Evolutionary conservation across 352 stramenopile genomes (phyloP), one percentile per base, ranked within the genome.

Genomic region (Globisporangium mamillatum): DNA sequence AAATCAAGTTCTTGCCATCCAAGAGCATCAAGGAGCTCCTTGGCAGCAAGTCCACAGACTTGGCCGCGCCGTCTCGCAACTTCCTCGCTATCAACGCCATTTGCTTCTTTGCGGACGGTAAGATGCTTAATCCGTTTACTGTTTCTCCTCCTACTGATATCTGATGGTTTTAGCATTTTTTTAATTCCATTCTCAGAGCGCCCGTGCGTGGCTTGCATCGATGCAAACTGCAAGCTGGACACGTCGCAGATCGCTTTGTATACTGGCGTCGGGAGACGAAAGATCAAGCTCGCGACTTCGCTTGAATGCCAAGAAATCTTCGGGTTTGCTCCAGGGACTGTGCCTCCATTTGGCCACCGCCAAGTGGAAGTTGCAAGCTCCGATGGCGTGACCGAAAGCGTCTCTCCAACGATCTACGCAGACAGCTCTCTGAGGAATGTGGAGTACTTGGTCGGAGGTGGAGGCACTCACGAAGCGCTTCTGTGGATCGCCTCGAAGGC

Each of bases 101-200:
- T 56, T 93, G 86, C 66, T 91, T 93, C 56, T 90, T 93, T 62
- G 80, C 79, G 7, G 73, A 90, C 59, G 83, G 85, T 91, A 67
- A 34, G 73, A 38, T 12, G 29, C 29, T 32, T 8, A 4, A 32
- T 32, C 29, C 29, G 29, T 32, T 32, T 32, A 32, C 29, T 32
- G 29, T 32, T 32, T 32, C 29, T 32, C 29, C 29, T 32, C 3
- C 29, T 32, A 60, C 36, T 41, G 16, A 12, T 63, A 9, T 16
- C 27, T 63, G 24, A 16, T 48, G n/a, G 5, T 27, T 64, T 9
- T 56, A 0, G 4, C 12, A 24, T 9, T 59, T 20, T 38, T 32
- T 32, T 32, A 1, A 53, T 58, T 57, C 3, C 38, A 58, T 20
- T 20, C 14, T 14, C 53, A 93, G 86, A 85, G 10, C 61, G 63